phyloP scores from a whole-genome alignment of 1,284 basidiomycete species.

The Irpex lacteus region DNA sequence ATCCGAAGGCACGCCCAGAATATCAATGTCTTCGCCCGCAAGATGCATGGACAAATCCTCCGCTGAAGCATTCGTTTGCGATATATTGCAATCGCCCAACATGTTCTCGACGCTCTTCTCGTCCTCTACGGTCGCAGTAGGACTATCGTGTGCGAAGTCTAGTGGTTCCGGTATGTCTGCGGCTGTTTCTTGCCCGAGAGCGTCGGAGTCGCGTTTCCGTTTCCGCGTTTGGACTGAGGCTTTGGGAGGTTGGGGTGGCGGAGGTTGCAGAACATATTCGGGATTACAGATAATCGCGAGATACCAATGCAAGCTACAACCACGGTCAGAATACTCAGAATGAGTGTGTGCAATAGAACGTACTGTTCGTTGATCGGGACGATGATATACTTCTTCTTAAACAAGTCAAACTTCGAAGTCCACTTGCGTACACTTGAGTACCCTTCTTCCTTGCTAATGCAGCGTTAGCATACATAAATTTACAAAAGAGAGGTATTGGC shows the following conservation, averaged over 20 bases:
- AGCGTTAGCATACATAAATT: not conserved
- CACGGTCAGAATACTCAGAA: not conserved
- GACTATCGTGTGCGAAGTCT: not conserved
- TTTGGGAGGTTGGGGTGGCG: constrained; percentile 28
- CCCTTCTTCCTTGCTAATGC: constrained; percentile 55
- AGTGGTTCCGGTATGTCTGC: not conserved
- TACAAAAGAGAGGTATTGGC: no score
- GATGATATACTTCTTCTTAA: constrained; percentile 89
- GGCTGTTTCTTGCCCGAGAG: constrained; percentile 10
- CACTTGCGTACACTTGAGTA: constrained; percentile 91
- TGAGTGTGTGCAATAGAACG: not conserved
- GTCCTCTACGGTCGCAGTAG: constrained; percentile 10
- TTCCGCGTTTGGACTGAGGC: constrained; percentile 29
- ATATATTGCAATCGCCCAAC: not conserved
- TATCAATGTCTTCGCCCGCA: not conserved
- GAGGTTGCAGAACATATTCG: constrained; percentile 51
- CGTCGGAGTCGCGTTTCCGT: constrained; percentile 26
- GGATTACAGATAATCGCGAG: constrained; percentile 92
- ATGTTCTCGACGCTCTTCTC: constrained; percentile 12
- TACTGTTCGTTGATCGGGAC: constrained; percentile 97
- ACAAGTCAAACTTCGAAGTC: constrained; percentile 88
- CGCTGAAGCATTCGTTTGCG: not conserved
- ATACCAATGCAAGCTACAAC: constrained; percentile 89
- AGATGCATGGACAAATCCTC: not conserved
- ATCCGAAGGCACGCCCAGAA: not conserved